phyloP scores from a whole-genome alignment of 2,329 filamentous ascomycete genomes.

The Calonectria pseudoturangicola region DNA sequence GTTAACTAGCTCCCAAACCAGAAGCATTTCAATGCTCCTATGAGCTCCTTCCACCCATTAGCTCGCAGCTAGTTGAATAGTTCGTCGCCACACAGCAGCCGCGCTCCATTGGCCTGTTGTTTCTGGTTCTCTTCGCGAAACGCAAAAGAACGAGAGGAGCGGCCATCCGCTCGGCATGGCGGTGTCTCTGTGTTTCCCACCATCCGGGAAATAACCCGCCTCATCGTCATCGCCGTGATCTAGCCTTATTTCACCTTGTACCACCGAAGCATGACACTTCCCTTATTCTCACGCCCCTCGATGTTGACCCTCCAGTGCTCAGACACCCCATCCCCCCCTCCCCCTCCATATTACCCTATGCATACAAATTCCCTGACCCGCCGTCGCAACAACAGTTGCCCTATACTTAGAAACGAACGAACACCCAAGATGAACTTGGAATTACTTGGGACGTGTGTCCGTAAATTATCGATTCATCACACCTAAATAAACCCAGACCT shows the following conservation, averaged over 20 bases:
- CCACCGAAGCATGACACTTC: neutral
- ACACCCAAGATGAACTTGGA: neutral
- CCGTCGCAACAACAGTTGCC: neutral
- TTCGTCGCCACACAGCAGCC: slow-evolving; percentile 11
- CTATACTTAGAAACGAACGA: slow-evolving; percentile 27
- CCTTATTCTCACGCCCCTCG: neutral
- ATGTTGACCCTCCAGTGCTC: slow-evolving; percentile 8
- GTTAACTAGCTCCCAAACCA: neutral
- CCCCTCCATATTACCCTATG: too few relatives aligned
- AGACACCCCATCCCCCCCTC: neutral
- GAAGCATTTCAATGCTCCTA: neutral
- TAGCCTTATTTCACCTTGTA: neutral
- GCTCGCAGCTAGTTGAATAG: slow-evolving; percentile 9
- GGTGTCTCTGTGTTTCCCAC: slow-evolving; percentile 18
- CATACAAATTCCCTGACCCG: neutral
- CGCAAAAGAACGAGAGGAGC: neutral
- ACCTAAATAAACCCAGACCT: neutral
- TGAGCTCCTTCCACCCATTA: neutral
- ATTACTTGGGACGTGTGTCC: slow-evolving; percentile 6
- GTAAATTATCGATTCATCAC: neutral
- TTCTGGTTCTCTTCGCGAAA: slow-evolving; percentile 20
- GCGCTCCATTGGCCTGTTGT: neutral
- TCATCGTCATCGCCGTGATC: neutral
- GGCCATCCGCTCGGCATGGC: neutral
- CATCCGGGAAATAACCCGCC: slow-evolving; percentile 18